phyloP scores from a whole-genome alignment of 2,329 filamentous ascomycete genomes.

The Chaetomiaceae sp. region DNA sequence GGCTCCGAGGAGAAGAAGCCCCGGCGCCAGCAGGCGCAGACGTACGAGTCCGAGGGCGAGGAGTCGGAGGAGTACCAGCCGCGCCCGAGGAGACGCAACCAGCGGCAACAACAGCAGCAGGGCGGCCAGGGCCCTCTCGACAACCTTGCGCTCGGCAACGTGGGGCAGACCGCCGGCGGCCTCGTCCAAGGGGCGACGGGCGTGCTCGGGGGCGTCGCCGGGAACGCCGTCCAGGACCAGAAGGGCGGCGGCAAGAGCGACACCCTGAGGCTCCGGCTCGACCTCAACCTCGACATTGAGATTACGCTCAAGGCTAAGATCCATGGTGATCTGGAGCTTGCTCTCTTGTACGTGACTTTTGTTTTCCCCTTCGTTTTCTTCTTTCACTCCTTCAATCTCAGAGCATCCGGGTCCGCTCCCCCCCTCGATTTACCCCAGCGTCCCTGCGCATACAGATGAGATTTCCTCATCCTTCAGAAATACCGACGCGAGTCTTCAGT shows the following conservation, averaged over 20 bases:
- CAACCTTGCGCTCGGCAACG: conserved; percentile 32
- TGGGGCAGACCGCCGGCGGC: conserved; percentile 32
- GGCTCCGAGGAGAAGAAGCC: conserved; percentile 28
- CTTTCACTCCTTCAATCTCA: conserved; percentile 5
- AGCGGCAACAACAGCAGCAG: conserved; percentile 30
- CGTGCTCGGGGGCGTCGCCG: conserved; percentile 36
- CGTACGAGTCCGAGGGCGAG: conserved; percentile 34
- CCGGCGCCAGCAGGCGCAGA: conserved; percentile 25
- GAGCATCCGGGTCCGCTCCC: background rate
- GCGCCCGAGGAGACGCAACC: conserved; percentile 26
- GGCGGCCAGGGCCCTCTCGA: conserved; percentile 31
- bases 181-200: conserved; percentile 36
- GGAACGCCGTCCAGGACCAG: conserved; percentile 32
- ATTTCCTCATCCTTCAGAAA: conserved; percentile 6
- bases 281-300: conserved; percentile 77
- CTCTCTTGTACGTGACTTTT: conserved; percentile 50
- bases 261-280: conserved; percentile 65
- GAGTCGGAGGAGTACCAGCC: conserved; percentile 29
- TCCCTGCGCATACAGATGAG: background rate
- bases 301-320: conserved; percentile 82
- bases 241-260: conserved; percentile 48
- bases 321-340: conserved; percentile 74
- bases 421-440: conserved; percentile 7
- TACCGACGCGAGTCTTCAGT: conserved; percentile 18
- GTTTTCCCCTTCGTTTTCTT: conserved; percentile 1